Evolutionary conservation across 2,329 filamentous ascomycete genomes (phyloP), one percentile per base, ranked within the genome.

Genomic region (Penicillium sp.): DNA sequence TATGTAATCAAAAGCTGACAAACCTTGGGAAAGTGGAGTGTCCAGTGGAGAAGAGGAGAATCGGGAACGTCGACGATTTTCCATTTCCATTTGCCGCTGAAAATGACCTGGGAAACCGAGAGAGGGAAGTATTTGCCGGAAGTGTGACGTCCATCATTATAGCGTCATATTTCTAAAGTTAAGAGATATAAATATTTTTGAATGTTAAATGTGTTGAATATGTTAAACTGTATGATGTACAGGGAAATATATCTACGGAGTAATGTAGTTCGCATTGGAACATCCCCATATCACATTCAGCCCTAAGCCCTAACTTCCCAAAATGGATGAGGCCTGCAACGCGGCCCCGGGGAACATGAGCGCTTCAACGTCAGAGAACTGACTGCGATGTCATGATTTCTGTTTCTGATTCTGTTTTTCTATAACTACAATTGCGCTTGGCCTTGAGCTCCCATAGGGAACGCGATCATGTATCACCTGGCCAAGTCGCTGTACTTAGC

Each of bases 401-500:
- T 19, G 12, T 3, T 36, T 52, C 6, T 15, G 31, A 44, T 36
- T 10, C 13, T 15, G 38, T 50, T 52, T 35, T 23, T 21, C 10
- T 25, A 25, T 17, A 57, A 38, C 48, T 38, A 19, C 6, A 50
- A 59, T 59, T 51, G 57, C 56, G 50, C 58, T 51, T 60, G 61
- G 59, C 54, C 61, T 59, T 58, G 61, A 63, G 60, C 55, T 59
- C 57, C 61, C 57, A 35, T 61, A 36, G 44, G 51, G 61, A 60
- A 61, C 61, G 61, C 66, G 65, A 73, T 64, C 58, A 97, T 97
- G 93, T 97, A 97, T 80, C 93, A 97, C 79, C 87, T 99, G 68
- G 88, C 91, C 71, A 97, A 97, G 76, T 93, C 91, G 59, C 83
- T 99, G 58, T 99, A 97, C 78, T 86, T 94, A 69, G 91, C 96